Base-by-base conservation (phyloP, 805 yeast species). In the Komagataella phaffii region DNA sequence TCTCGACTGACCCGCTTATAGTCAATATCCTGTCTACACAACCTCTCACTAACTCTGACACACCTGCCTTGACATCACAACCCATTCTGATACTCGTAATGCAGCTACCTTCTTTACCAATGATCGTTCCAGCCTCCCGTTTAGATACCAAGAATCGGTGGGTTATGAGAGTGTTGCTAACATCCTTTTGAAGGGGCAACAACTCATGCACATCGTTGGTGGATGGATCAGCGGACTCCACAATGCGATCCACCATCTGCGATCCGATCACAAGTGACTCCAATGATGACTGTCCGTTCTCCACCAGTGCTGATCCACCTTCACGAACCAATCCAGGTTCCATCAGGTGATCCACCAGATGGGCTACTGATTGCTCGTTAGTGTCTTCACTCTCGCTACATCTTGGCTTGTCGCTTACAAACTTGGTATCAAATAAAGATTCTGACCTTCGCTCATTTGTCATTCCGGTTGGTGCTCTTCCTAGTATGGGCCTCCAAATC, bases 101-200 rank as follows among this genome's bases (percentile, higher is more conserved):
- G 52, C 83, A 83, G 49, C 75, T 72, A 48, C 96, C 96, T 56
- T 79, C 84, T 57, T 85, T 85, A 51, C 96, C 96, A 58, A 89
- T 89, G 55, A 89, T 79, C 55, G 88, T 85, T 17, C 96, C 96
- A 10, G 95, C 90, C 65, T 89, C 96, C 61, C 83, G 85, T 52
- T 89, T 78, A 2, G 93, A 81, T 17, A 89, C 85, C 24, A 89
- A 73, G 1, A 88, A 76, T 53, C 89, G 69, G 62, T 59, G 71
- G 7, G 70, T 66, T 44, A 69, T 65, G 40, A 30, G 40, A 30
- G 40, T 30, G 10, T 40, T 65, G 54, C 40, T 10, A 14, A 52
- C 53, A 30, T 51, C 53, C 12, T 49, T 49, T 7, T 45, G 43
- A n/a, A 46, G 45, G 23, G 47, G 30, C 43, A 19, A 51, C 24